Evolutionary conservation across 805 yeast genomes (phyloP), one percentile per base, ranked within the genome.

Genomic region (Candida michaelii): DNA sequence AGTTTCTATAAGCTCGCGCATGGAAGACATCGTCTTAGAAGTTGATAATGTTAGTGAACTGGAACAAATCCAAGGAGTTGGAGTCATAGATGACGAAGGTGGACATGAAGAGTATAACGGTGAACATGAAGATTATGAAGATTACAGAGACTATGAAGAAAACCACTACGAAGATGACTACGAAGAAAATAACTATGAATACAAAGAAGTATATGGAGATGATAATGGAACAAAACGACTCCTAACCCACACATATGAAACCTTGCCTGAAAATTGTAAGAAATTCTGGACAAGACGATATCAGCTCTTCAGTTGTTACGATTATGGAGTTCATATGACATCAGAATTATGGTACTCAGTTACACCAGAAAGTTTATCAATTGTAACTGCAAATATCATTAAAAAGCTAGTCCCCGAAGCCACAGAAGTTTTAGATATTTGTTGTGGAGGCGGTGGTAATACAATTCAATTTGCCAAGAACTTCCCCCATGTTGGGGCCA

Each of bases 371-470:
- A 53, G 59, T 1, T 65, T 86, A 1, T 93, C 96, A 1, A 62
- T 65, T 5, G 80, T 79, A 51, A 61, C 75, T 0, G 84, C 89
- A 0, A 69, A 73, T 41, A 73, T 79, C 43, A 61, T 82, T 13
- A 60, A 66, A 39, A 71, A 74, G 12, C 71, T 82, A 44, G 57
- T 78, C 16, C 87, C 82, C 0, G 55, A 72, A 0, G 73, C 79
- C 2, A 49, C 48, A 4, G 69, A 64, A 3, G 63, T 82, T 0
- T 58, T 84, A 11, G 96, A 89, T 54, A 73, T 85, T 2, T 86
- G 87, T 52, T 82, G 91, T 49, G 96, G 96, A 0, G 96, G 89
- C 1, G 96, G 95, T 1, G 96, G 96, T 0, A 88, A 88, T 55
- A 66, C 85, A 1, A 83, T 87, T 16, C 95, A 87, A 51, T 77